phyloP scores from a whole-genome alignment of 768 basidiomycete genomes.

The Scleroderma citrinum region DNA sequence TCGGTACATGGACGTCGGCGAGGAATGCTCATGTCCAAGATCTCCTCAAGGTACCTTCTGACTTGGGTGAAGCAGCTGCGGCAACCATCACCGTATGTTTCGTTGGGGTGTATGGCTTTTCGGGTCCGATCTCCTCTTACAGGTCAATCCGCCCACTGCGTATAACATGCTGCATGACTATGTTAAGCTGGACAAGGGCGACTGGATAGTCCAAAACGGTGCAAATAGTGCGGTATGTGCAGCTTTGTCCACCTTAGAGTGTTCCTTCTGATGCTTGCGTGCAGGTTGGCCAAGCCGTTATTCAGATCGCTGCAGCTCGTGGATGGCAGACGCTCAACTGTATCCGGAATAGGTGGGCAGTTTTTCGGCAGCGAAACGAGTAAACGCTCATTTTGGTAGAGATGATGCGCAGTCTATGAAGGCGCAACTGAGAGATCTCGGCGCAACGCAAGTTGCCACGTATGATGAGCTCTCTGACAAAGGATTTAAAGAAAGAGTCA shows the following conservation, averaged over 20 bases:
- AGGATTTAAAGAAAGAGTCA: slow-evolving; percentile 45
- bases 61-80: slow-evolving; percentile 55
- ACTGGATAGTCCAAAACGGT: slow-evolving; percentile 84
- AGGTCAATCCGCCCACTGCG: slow-evolving; percentile 84
- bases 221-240: slow-evolving; percentile 71
- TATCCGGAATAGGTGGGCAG: slow-evolving; percentile 59
- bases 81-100: slow-evolving; percentile 65
- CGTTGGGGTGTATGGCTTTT: neutral
- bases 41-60: slow-evolving; percentile 52
- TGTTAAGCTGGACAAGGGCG: slow-evolving; percentile 54
- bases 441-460: slow-evolving; percentile 72
- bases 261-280: slow-evolving; percentile 3
- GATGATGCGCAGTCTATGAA: slow-evolving; percentile 48
- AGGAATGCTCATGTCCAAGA: slow-evolving; percentile 50
- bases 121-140: neutral
- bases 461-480: slow-evolving; percentile 69
- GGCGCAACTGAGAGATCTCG: slow-evolving; percentile 47
- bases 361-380: neutral
- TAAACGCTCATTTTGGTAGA: slow-evolving; percentile 27
- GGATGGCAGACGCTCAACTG: slow-evolving; percentile 79
- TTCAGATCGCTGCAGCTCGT: slow-evolving; percentile 71
- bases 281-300: slow-evolving; percentile 79
- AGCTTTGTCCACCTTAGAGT: neutral
- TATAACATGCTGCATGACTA: slow-evolving; percentile 77
- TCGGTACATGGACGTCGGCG: slow-evolving; percentile 70